Base-by-base conservation (phyloP, 768 basidiomycete species). In the Trametes maxima region DNA sequence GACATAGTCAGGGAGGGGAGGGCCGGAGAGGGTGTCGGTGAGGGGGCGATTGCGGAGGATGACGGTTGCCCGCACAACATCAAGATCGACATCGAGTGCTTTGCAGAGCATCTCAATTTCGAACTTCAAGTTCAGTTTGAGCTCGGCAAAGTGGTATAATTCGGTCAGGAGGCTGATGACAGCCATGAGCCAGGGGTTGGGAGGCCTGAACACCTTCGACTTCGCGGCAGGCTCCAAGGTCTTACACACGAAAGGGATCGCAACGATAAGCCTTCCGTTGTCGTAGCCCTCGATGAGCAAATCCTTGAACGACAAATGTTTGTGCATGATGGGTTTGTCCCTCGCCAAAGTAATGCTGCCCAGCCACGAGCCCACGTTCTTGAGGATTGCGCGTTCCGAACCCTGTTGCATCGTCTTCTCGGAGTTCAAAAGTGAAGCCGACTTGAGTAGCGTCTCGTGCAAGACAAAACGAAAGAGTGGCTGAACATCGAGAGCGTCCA, bases 171-270 rank as follows among this genome's bases (percentile, higher is more conserved):
- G 80, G 65, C 90, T 86, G 68, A 98, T 80, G 64, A 99, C 92
- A 0, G 92, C 95, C 90, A 98, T 95, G 51, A 99, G 77, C 97
- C 97, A 99, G 1, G 97, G 97, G 73, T 98, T 99, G 24, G 97
- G 97, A 19, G 94, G 90, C 69, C 84, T 89, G 85, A 99, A 99
- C 25, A 98, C 91, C 65, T 81, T 88, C 35, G 96, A 98, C 70
- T 89, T 87, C 49, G 88, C 83, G 63, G 93, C 94, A 47, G 92
- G 92, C 72, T 95, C 92, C 47, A 99, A 83, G 1, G 94, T 90
- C 75, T 97, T 97, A 85, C 96, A 98, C 39, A 98, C 93, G 73
- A 98, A 99, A 0, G 97, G 94, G 59, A 99, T 97, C 11, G 95
- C 94, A 21, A 98, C 92, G 48, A 95, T 85, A 37, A 98, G 80